A percentile compares a stretch with the other conserved stretches of the same genome.
Conservation (phyloP, 2,329 filamentous ascomycete genomes). For the Epichloe sylvatica region DNA sequence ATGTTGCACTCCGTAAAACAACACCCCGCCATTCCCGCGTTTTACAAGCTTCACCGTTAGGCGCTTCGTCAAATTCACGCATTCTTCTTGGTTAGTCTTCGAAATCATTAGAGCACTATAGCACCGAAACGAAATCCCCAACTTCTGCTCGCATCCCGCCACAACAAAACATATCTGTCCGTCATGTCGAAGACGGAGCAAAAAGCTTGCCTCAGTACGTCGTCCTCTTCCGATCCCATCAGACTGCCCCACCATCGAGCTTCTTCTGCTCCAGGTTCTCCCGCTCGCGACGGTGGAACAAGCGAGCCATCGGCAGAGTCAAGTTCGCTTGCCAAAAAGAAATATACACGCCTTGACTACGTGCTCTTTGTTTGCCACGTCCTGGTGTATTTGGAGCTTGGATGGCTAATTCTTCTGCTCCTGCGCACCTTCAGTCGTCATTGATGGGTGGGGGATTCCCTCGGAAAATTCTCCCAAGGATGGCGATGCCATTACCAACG, state of each 20-base stretch:
- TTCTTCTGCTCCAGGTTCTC: slow-evolving; percentile 3
- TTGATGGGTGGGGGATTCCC: slow-evolving; percentile 95
- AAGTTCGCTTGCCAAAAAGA: background rate
- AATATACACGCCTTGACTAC: slow-evolving; percentile 16
- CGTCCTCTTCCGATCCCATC: slow-evolving; percentile 19
- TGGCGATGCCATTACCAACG: slow-evolving; percentile 90
- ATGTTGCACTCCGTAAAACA: background rate
- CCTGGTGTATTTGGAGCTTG: slow-evolving; percentile 41
- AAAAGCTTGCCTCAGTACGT: slow-evolving; percentile 50
- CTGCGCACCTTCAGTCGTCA: slow-evolving; percentile 60
- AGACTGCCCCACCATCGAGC: slow-evolving; percentile 10
- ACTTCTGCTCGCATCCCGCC: background rate
- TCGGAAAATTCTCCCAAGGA: slow-evolving; percentile 66
- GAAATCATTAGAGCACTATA: slow-evolving; percentile 1
- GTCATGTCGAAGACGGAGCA: slow-evolving; percentile 42
- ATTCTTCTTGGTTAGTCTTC: background rate
- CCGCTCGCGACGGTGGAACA: slow-evolving; percentile 1
- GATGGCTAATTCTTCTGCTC: slow-evolving; percentile 45
- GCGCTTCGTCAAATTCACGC: slow-evolving; percentile 5
- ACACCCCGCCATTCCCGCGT: slow-evolving; percentile 3
- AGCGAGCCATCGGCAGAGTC: slow-evolving; percentile 6
- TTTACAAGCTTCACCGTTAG: background rate
- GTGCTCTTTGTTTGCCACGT: slow-evolving; percentile 36
- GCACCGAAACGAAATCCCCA: background rate
- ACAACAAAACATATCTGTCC: slow-evolving; percentile 7